Evolutionary conservation across 306 rosid genomes (phyloP).

Genomic region (Glycyrrhiza uralensis): DNA sequence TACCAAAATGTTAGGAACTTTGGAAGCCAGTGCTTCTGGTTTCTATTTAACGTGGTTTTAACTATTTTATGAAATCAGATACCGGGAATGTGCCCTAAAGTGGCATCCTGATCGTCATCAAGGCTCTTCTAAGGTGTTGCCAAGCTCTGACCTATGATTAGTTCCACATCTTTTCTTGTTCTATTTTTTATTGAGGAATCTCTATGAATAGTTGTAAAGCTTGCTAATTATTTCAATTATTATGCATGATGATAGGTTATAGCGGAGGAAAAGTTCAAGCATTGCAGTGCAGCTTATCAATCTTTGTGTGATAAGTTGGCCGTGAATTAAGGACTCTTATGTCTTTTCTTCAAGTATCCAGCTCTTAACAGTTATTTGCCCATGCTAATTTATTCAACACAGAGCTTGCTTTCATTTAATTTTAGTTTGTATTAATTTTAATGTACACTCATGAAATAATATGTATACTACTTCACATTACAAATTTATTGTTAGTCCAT

Average conservation of each 20-base stretch:
- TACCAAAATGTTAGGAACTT: not conserved
- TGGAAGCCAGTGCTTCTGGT: not conserved
- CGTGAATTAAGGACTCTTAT: conserved; percentile 28
- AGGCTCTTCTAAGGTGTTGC: conserved; percentile 71
- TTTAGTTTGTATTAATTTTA: conserved; percentile 14
- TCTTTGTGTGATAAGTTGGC: conserved; percentile 64
- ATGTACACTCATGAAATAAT: conserved; percentile 12
- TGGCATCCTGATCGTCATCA: conserved; percentile 98
- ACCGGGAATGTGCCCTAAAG: conserved; percentile 71
- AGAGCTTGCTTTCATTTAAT: not conserved
- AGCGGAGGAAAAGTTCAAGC: conserved; percentile 90
- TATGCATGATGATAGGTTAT: conserved; percentile 37
- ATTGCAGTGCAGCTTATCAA: conserved; percentile 76
- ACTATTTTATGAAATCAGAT: conserved; percentile 41
- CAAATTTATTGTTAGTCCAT: not conserved
- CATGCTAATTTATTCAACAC: conserved; percentile 28
- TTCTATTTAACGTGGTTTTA: not conserved
- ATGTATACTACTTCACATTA: not conserved
- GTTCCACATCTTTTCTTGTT: not conserved
- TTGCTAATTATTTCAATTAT: not conserved
- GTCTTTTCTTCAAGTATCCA: not conserved
- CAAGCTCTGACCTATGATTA: not conserved
- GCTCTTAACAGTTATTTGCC: not conserved
- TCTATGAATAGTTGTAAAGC: not conserved
- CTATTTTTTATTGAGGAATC: not conserved